These are phyloP conservation scores for Ophiostoma himal-ulmi DNA, from an alignment of 2,329 filamentous ascomycete species.

Conservation along the genomic window DNA sequence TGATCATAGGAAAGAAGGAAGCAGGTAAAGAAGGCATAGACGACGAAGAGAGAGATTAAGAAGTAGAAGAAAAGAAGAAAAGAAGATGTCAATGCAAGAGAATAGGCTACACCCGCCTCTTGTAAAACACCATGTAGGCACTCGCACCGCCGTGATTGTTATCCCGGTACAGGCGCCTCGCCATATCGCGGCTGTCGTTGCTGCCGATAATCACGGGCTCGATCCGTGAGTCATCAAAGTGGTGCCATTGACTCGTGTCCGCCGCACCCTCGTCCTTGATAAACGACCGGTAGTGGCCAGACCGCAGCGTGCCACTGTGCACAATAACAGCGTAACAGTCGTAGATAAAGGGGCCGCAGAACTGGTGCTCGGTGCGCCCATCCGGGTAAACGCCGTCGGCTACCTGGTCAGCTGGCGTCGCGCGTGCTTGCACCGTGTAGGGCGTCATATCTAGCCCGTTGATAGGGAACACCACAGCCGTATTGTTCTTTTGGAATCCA, in stretches of 20 bases:
- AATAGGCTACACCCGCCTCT: constrained; percentile 19
- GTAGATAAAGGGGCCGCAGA: constrained; percentile 61
- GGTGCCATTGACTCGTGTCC: constrained; percentile 39
- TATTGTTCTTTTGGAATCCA: constrained; percentile 57
- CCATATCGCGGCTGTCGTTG: constrained; percentile 27
- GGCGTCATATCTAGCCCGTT: constrained; percentile 58
- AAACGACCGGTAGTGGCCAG: constrained; percentile 75
- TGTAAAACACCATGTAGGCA: constrained; percentile 29
- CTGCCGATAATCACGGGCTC: constrained; percentile 26
- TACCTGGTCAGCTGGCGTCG: constrained; percentile 13
- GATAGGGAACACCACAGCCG: constrained; percentile 69
- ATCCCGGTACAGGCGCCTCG: constrained; percentile 26
- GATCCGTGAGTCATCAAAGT: constrained; percentile 41
- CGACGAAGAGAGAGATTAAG: background rate
- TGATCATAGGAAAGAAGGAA: constrained; percentile 6
- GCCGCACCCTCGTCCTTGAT: constrained; percentile 50
- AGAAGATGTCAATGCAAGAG: background rate
- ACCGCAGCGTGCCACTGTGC: constrained; percentile 64
- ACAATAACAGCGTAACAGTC: constrained; percentile 81
- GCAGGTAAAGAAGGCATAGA: background rate
- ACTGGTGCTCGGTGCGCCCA: constrained; percentile 32
- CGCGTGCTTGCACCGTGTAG: constrained; percentile 25
- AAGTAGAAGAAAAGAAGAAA: background rate
- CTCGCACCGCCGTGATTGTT: constrained; percentile 23
- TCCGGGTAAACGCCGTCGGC: constrained; percentile 34